phyloP scores from a whole-genome alignment of 139 green algal genomes.

The Tetraselmis striata region DNA sequence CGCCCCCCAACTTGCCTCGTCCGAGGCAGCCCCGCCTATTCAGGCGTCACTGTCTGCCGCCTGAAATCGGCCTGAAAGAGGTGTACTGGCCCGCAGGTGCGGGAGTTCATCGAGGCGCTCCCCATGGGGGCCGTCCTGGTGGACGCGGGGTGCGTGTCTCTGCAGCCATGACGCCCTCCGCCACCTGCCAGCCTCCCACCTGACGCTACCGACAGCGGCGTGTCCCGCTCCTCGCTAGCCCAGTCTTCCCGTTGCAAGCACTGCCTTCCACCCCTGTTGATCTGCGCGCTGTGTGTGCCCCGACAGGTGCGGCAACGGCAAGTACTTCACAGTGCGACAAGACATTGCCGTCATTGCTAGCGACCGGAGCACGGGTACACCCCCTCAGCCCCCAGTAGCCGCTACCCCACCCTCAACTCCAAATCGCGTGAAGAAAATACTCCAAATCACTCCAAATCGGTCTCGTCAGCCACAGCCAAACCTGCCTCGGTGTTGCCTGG shows the following conservation, averaged over 20 bases:
- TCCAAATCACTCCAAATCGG: no score
- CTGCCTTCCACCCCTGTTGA: not conserved
- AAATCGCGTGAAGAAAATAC: no score
- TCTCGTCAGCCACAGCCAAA: no score
- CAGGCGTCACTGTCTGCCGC: no score
- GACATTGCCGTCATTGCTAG: slow-evolving; percentile 68
- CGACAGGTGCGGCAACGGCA: slow-evolving; percentile 82
- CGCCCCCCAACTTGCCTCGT: not conserved
- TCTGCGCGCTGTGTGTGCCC: no score
- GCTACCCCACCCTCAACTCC: no score
- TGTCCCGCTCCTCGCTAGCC: not conserved
- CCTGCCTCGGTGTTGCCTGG: no score
- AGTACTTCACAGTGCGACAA: slow-evolving; percentile 81
- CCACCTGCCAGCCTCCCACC: not conserved
- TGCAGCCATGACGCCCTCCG: not conserved
- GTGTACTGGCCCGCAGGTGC: no score
- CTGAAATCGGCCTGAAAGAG: no score
- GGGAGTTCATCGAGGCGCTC: slow-evolving; percentile 74
- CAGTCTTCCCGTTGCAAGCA: not conserved
- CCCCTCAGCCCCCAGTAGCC: no score
- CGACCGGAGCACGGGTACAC: slow-evolving; percentile 67
- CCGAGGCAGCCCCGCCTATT: not conserved
- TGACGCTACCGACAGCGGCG: not conserved
- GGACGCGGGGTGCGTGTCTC: slow-evolving; percentile 71
- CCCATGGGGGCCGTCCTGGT: slow-evolving; percentile 56